Conservation (phyloP, 2,329 filamentous ascomycete species). For the Ascochyta lentis region DNA sequence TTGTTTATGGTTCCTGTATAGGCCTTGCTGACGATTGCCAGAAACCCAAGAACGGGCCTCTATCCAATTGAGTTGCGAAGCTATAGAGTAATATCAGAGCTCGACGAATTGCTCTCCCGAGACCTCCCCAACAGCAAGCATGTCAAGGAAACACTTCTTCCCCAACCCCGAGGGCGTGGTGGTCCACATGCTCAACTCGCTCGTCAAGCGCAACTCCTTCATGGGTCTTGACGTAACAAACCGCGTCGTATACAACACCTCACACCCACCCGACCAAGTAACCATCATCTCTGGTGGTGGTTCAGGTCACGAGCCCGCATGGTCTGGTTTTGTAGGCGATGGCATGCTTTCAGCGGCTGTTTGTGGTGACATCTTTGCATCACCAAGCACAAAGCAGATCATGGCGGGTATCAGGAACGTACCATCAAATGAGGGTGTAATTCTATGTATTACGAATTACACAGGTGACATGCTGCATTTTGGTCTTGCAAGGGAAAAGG, state of each 20-base stretch:
- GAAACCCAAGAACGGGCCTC: neutral
- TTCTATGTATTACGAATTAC: conserved; percentile 59
- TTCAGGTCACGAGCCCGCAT: conserved; percentile 58
- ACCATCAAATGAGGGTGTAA: conserved; percentile 54
- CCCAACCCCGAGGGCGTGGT: conserved; percentile 59
- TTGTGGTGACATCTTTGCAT: conserved; percentile 58
- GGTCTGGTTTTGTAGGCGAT: conserved; percentile 58
- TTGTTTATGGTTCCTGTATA: neutral
- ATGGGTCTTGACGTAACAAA: conserved; percentile 55
- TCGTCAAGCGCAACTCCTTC: conserved; percentile 54
- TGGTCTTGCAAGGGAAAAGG: conserved; percentile 57
- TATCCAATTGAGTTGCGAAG: neutral
- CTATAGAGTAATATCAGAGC: neutral
- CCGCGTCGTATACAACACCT: conserved; percentile 57
- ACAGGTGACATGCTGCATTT: conserved; percentile 60
- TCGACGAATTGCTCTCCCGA: too few relatives aligned
- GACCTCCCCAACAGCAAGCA: conserved; percentile 26
- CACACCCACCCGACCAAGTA: conserved; percentile 53
- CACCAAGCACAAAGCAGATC: conserved; percentile 57
- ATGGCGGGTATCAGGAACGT: conserved; percentile 57
- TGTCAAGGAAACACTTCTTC: conserved; percentile 64
- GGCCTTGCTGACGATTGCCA: neutral
- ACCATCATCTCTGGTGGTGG: conserved; percentile 57
- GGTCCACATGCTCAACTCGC: conserved; percentile 55
- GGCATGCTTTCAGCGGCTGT: conserved; percentile 58